A percentile compares a stretch with the other conserved stretches of the same genome.
Conservation (phyloP, 768 basidiomycete genomes). For the Cubamyces lactineus region DNA sequence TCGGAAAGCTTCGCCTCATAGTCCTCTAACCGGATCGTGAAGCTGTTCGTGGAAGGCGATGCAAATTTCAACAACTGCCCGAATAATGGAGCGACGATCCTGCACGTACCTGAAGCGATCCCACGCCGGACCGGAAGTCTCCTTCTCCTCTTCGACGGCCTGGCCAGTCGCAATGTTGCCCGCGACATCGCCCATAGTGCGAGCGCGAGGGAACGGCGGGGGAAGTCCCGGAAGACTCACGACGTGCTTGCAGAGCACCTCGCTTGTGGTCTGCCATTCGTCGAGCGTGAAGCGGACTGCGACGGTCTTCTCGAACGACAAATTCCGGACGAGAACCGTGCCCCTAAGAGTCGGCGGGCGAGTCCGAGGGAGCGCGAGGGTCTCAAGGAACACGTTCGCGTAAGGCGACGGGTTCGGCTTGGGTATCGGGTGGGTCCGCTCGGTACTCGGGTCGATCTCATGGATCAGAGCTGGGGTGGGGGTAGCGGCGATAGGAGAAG, state of each 20-base stretch:
- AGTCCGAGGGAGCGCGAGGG: slow-evolving; percentile 40
- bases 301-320: slow-evolving; percentile 86
- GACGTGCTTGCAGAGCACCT: slow-evolving; percentile 63
- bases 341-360: slow-evolving; percentile 59
- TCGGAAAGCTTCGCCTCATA: slow-evolving; percentile 53
- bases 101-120: slow-evolving; percentile 39
- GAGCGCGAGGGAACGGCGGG: slow-evolving; percentile 33
- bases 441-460: slow-evolving; percentile 40
- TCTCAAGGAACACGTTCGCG: slow-evolving; percentile 44
- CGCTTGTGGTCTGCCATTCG: slow-evolving; percentile 91
- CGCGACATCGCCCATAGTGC: slow-evolving; percentile 47
- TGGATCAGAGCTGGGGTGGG: slow-evolving; percentile 22
- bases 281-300: slow-evolving; percentile 90
- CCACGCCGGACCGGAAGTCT: slow-evolving; percentile 27
- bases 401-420: slow-evolving; percentile 33
- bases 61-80: slow-evolving; percentile 47
- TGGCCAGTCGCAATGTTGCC: slow-evolving; percentile 37
- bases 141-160: slow-evolving; percentile 21
- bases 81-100: slow-evolving; percentile 9
- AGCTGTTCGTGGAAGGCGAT: slow-evolving; percentile 48
- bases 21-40: slow-evolving; percentile 72
- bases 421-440: slow-evolving; percentile 44
- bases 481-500: slow-evolving; percentile 23
- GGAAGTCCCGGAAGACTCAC: slow-evolving; percentile 45
- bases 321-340: slow-evolving; percentile 80